A percentile compares a stretch with the other conserved stretches of the same genome.
Evolutionary conservation across 1,139 yeast genomes (phyloP).

Genomic region (Nakaseomyces glabratus): DNA sequence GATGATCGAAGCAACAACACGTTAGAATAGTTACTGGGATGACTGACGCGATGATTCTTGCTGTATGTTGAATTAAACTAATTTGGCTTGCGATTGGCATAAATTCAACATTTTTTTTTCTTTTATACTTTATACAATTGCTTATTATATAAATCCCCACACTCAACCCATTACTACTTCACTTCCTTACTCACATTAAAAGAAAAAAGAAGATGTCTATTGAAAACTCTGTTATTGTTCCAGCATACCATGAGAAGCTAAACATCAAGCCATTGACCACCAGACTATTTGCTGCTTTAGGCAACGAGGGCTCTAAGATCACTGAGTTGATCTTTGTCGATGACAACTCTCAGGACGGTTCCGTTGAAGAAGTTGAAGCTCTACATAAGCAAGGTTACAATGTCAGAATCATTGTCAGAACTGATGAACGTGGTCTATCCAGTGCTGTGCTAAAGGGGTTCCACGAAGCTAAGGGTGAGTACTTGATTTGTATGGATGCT

Average conservation of each 20-base stretch:
- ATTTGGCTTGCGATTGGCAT: too few relatives aligned
- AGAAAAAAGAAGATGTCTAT: conserved; percentile 28
- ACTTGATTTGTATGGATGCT: conserved; percentile 41
- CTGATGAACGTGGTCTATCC: conserved; percentile 39
- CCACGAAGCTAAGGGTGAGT: conserved; percentile 37
- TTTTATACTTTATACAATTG: too few relatives aligned
- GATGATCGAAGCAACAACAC: too few relatives aligned
- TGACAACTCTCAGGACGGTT: conserved; percentile 42
- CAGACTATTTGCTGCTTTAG: conserved; percentile 38
- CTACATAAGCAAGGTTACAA: conserved; percentile 37
- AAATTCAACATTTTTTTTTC: too few relatives aligned
- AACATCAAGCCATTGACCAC: conserved; percentile 40
- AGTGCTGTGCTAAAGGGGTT: conserved; percentile 41
- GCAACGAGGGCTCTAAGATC: conserved; percentile 33
- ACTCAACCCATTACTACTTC: too few relatives aligned
- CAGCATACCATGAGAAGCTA: conserved; percentile 40
- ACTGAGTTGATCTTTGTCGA: conserved; percentile 41
- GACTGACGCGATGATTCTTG: too few relatives aligned
- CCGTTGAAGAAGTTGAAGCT: conserved; percentile 40
- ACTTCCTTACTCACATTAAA: too few relatives aligned
- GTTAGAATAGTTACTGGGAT: too few relatives aligned
- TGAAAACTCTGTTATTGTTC: conserved; percentile 37
- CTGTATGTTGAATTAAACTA: too few relatives aligned
- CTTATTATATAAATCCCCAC: too few relatives aligned
- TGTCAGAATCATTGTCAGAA: conserved; percentile 39